phyloP scores from a whole-genome alignment of 139 green algal genomes.

The Picochlorum sp. region DNA sequence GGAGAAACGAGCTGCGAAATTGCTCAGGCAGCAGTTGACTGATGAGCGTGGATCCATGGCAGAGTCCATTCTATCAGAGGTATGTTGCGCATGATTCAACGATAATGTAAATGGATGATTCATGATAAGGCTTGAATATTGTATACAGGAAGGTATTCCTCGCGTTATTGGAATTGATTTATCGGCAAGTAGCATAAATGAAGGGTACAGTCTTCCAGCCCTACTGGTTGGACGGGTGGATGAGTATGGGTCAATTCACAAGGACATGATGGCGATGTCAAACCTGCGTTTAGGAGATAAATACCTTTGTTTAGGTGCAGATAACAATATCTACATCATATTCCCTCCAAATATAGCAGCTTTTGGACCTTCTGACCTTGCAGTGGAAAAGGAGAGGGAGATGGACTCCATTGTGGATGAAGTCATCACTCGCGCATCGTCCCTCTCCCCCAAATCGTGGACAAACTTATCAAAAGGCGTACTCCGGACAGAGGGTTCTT shows the following conservation, averaged over 20 bases:
- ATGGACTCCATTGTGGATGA: not conserved
- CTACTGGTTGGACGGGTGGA: slow-evolving; percentile 20
- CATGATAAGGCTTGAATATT: too few species aligned
- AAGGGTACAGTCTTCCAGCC: slow-evolving; percentile 36
- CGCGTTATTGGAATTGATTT: slow-evolving; percentile 48
- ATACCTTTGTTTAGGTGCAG: slow-evolving; percentile 49
- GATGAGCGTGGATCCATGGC: slow-evolving; percentile 14
- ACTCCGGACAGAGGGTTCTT: slow-evolving; percentile 9
- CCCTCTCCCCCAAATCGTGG: not conserved
- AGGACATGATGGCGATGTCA: too few species aligned
- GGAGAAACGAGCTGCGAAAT: slow-evolving; percentile 28
- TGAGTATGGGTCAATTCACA: slow-evolving; percentile 17
- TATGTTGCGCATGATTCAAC: not conserved
- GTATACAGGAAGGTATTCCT: slow-evolving; percentile 6
- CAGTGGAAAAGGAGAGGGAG: not conserved
- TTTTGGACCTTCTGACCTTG: not conserved
- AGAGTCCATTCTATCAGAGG: slow-evolving; percentile 6
- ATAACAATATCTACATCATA: slow-evolving; percentile 55
- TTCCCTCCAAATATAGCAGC: not conserved
- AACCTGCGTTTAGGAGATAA: not conserved
- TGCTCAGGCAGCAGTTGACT: slow-evolving; percentile 22
- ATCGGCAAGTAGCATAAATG: slow-evolving; percentile 17
- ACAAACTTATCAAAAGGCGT: slow-evolving; percentile 1
- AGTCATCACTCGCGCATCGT: not conserved
- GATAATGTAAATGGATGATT: not conserved